Percentiles rank a stretch among this genome's conserved stretches.
Evolutionary conservation across 352 stramenopile genomes (phyloP).

Genomic region (Stephanocyclus meneghinianus): DNA sequence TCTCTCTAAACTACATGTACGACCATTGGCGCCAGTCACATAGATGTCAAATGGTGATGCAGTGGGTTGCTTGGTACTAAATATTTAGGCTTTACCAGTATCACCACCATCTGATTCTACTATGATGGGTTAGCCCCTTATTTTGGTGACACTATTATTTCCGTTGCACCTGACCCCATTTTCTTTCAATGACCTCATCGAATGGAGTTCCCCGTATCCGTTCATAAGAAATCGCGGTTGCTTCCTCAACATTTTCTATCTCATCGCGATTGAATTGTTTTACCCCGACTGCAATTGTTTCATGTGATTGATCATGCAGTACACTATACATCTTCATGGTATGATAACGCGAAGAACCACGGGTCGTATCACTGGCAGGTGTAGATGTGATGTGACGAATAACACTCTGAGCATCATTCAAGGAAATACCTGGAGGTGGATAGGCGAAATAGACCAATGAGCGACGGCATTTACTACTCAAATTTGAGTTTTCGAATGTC

Average conservation of each 20-base stretch:
- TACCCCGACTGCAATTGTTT: background rate
- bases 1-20: too few species aligned
- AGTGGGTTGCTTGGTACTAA: too few species aligned
- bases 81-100: background rate
- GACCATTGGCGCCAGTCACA: too few species aligned
- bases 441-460: slow-evolving; percentile 65
- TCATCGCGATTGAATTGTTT: background rate
- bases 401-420: slow-evolving; percentile 32
- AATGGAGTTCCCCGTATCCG: slow-evolving; percentile 1
- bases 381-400: slow-evolving; percentile 14
- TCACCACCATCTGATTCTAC: background rate
- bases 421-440: slow-evolving; percentile 43
- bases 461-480: slow-evolving; percentile 23
- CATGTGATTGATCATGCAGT: slow-evolving; percentile 52
- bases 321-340: slow-evolving; percentile 41
- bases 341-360: background rate
- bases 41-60: too few species aligned
- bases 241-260: background rate
- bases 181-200: slow-evolving; percentile 18
- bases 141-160: background rate
- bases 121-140: background rate
- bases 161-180: slow-evolving; percentile 11
- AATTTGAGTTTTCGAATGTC: background rate
- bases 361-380: background rate
- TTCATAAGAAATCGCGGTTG: background rate